Evolutionary conservation across 495 filamentous ascomycete species (phyloP), one percentile per base, ranked within the genome.

Genomic region (Neurospora sublineolata): DNA sequence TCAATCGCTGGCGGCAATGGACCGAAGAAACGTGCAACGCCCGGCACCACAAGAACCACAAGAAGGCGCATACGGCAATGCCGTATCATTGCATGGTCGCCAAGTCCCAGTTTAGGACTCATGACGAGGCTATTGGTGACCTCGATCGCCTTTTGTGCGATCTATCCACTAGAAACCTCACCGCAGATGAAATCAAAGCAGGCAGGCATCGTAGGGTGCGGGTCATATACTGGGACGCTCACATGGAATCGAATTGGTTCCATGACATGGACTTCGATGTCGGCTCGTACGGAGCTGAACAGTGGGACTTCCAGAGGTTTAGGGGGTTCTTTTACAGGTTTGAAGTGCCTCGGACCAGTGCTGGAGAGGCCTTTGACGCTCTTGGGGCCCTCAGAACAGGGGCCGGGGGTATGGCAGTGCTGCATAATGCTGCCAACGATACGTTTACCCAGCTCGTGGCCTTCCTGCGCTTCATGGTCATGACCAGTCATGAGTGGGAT

Each of bases 21-120:
- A 46, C 42, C 3, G 42, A 46, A 0, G n/a, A 46, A 9, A 46
- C 42, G n/a, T 46, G 42, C 9, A 3, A 46, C 42, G 42, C 42
- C 0, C 1, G 9, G 9, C 9, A 46, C 42, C 42, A 46, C n/a
- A 12, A 12, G 11, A 46, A 0, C 8, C n/a, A 11, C 9, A 3
- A 0, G 0, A 20, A 4, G 0, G 1, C 42, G 3, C 42, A 46
- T 23, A 46, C 42, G 3, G 42, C 42, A 3, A 46, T 0, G 42
- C 42, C 42, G 0, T 46, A 46, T 46, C 42, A 46, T 9, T 46
- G 42, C 42, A 52, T 52, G 44, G 44, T 52, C 2, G 9, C 20
- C 0, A 4, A 52, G 44, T 52, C 44, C 1, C 9, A 11, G 1
- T 12, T 52, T 0, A 0, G 1, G 1, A 52, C 44, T n/a, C 10